phyloP scores from a whole-genome alignment of 257 asterid genomes.

The Galeopsis tetrahit region DNA sequence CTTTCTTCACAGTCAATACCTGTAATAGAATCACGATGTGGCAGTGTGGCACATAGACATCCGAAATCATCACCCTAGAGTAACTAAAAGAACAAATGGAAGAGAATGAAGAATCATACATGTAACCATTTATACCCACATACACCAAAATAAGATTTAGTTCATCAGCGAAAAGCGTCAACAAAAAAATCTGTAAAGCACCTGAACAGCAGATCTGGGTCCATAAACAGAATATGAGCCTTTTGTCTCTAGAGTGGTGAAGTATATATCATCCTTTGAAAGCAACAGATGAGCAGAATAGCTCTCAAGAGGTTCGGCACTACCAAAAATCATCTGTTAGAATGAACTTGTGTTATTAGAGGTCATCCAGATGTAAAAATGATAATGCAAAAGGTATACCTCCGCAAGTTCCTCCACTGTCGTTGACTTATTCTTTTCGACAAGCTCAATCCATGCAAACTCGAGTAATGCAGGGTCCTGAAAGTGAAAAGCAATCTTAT shows the following conservation, averaged over 20 bases:
- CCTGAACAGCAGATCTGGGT: slow-evolving; percentile 87
- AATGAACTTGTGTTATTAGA: slow-evolving; percentile 50
- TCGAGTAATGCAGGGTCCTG: slow-evolving; percentile 93
- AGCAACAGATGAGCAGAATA: slow-evolving; percentile 87
- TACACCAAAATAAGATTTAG: slow-evolving; percentile 17
- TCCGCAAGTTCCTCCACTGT: slow-evolving; percentile 89
- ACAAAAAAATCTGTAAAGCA: slow-evolving; percentile 33
- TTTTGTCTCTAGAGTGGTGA: slow-evolving; percentile 65
- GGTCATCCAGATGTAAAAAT: slow-evolving; percentile 36
- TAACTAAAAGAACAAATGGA: background rate
- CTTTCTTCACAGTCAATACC: slow-evolving; percentile 24
- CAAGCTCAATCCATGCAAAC: slow-evolving; percentile 97
- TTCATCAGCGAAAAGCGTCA: slow-evolving; percentile 17
- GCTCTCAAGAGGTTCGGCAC: slow-evolving; percentile 91
- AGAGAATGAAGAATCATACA: slow-evolving; percentile 9
- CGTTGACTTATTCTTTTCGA: slow-evolving; percentile 71
- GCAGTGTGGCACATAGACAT: slow-evolving; percentile 13
- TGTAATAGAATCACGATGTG: slow-evolving; percentile 20
- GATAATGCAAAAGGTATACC: slow-evolving; percentile 51
- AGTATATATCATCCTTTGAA: slow-evolving; percentile 79
- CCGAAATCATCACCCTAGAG: slow-evolving; percentile 22
- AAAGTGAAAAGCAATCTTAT: slow-evolving; percentile 32
- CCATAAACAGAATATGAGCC: slow-evolving; percentile 77
- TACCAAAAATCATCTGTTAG: slow-evolving; percentile 96
- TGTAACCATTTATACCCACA: slow-evolving; percentile 16